Base-by-base conservation (phyloP, 2,329 filamentous ascomycete species). In the Fusarium nodosum region DNA sequence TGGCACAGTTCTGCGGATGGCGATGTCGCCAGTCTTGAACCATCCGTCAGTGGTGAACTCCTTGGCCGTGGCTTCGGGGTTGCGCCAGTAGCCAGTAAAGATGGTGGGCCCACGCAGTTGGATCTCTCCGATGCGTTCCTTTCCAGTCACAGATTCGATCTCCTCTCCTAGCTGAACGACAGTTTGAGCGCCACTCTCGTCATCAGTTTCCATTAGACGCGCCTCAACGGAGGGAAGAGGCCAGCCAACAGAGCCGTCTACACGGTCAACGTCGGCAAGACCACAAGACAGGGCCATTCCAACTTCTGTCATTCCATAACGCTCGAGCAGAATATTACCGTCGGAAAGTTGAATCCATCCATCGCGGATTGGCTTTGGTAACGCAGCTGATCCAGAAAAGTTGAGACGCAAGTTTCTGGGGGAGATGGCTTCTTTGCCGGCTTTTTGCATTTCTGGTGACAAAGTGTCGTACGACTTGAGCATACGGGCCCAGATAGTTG, bases 271-370 rank as follows among this genome's bases (percentile, higher is more conserved):
- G 53, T 87, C 88, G 68, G 90, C 86, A 3, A 98, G 89, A 3
- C 94, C 94, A 78, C 96, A 98, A 64, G 92, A 95, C n/a, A 99
- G 86, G 0, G 95, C 96, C 96, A 99, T 98, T 73, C 96, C 96
- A 2, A 98, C 94, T 82, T 99, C 96, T 6, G 96, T 99, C 96
- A 99, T 98, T 76, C 96, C 96, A 78, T 97, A 99, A n/a, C 96
- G 92, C 80, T 99, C 96, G 6, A 99, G 89, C 0, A 99, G 88
- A 15, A 97, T 87, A 75, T 97, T 97, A 44, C 95, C 95, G 46
- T 83, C 82, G 68, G 89, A 93, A 13, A 98, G 87, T 9, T 90
- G 84, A 18, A 87, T 85, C 94, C 96, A 99, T 31, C 93, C 91
- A 41, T 88, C 83, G 78, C 97, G 97, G 45, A 93, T 90, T 0